Evolutionary conservation across 2,329 filamentous ascomycete species (phyloP).

Genomic region (Calcarisporium arbuscula): DNA sequence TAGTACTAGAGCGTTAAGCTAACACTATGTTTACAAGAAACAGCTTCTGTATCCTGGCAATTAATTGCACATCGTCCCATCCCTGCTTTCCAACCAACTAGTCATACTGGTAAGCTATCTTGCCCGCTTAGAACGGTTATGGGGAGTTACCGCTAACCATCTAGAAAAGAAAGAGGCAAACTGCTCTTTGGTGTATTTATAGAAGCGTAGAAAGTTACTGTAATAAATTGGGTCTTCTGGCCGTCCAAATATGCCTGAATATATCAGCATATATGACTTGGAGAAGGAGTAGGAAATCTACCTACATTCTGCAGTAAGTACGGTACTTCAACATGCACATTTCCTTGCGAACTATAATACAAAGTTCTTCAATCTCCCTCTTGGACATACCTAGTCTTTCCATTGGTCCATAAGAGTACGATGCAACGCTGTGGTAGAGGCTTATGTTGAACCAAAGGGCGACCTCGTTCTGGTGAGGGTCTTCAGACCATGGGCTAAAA

Average conservation of each 20-base stretch:
- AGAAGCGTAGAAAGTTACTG: no score
- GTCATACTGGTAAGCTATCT: no score
- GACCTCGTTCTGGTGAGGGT: slow-evolving; percentile 56
- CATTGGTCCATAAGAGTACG: slow-evolving; percentile 63
- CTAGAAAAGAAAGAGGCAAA: no score
- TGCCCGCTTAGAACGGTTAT: no score
- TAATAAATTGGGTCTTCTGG: no score
- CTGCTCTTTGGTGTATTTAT: no score
- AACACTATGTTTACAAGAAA: no score
- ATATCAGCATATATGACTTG: background rate
- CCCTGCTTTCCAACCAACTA: no score
- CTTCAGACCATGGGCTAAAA: slow-evolving; percentile 61
- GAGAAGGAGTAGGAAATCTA: slow-evolving; percentile 16
- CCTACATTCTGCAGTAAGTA: slow-evolving; percentile 68
- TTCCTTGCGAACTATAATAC: slow-evolving; percentile 55
- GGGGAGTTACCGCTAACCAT: no score
- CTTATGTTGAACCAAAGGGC: slow-evolving; percentile 74
- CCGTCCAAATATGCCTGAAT: slow-evolving; percentile 4
- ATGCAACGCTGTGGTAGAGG: slow-evolving; percentile 62
- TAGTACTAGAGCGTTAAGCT: no score
- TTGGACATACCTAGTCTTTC: slow-evolving; percentile 40
- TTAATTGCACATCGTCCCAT: no score
- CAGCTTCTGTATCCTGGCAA: no score
- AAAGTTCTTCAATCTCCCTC: slow-evolving; percentile 55
- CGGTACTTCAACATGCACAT: slow-evolving; percentile 58